Conservation (phyloP, 2,329 filamentous ascomycete genomes). For the Thelonectria blattea region DNA sequence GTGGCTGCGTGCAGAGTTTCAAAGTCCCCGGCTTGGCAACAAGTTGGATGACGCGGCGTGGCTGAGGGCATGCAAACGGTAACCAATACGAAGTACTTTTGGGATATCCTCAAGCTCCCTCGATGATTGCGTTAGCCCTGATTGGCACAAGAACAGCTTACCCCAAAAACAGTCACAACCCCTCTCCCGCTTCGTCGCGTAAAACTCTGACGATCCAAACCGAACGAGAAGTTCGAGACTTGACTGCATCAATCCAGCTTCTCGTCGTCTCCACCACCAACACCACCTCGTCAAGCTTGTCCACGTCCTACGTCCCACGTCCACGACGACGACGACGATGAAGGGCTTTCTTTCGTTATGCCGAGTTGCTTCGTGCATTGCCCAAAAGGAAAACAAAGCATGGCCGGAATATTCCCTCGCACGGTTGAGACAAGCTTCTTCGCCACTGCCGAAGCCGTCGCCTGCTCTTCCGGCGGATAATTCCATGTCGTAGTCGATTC, state of each 20-base stretch:
- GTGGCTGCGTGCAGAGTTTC: too few relatives aligned
- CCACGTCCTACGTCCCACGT: too few relatives aligned
- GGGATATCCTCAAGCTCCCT: too few relatives aligned
- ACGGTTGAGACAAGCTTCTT: background rate
- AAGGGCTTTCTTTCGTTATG: background rate
- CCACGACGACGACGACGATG: too few relatives aligned
- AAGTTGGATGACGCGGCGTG: slow-evolving; percentile 15
- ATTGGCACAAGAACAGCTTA: background rate
- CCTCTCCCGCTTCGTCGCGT: background rate
- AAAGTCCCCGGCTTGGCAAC: too few relatives aligned
- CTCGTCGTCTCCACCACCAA: background rate
- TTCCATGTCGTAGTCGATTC: background rate
- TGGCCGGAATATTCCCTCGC: background rate
- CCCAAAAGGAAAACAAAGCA: background rate
- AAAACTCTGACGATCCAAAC: background rate
- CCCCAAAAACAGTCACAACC: background rate
- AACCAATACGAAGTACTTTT: background rate
- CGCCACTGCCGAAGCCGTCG: background rate
- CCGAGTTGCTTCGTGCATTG: background rate
- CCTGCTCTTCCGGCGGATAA: background rate
- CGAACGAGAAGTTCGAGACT: background rate
- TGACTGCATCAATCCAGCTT: too few relatives aligned
- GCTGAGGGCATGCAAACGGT: slow-evolving; percentile 9
- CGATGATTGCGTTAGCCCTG: background rate
- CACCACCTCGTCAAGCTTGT: too few relatives aligned